Conservation (phyloP, 148 eudicot species). For the Gaultheria prostrata region DNA sequence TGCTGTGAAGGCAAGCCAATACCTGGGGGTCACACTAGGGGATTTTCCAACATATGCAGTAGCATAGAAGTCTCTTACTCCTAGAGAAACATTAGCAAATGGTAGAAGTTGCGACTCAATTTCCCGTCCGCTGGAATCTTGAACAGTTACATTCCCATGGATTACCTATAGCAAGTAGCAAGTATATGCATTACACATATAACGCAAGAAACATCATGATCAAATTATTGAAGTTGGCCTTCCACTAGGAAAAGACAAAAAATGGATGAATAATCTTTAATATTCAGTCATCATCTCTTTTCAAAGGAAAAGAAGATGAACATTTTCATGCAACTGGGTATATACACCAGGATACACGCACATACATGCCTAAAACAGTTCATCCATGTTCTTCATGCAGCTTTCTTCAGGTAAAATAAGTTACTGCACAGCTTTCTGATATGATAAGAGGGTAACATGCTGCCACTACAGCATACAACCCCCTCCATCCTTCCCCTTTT, state of each 20-base stretch:
- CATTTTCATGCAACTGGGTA: not conserved
- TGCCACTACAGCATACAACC: not conserved
- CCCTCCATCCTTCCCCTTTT: not conserved
- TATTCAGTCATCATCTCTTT: not conserved
- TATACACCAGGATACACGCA: not conserved
- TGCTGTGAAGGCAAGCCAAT: slow-evolving; percentile 87
- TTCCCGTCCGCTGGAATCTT: slow-evolving; percentile 60
- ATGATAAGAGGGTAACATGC: not conserved
- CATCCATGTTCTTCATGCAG: not conserved
- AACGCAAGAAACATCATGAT: not conserved
- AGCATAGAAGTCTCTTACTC: slow-evolving; percentile 46
- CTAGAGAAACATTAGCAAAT: slow-evolving; percentile 49
- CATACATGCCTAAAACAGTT: not conserved
- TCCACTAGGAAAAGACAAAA: not conserved
- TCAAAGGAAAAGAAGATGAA: not conserved
- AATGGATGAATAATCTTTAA: slow-evolving; percentile 7
- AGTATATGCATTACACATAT: slow-evolving; percentile 8
- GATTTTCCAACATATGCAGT: slow-evolving; percentile 63
- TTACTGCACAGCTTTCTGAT: not conserved
- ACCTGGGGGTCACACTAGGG: slow-evolving; percentile 38
- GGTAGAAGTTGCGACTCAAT: slow-evolving; percentile 79
- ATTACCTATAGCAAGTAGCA: slow-evolving; percentile 46
- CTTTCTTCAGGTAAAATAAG: not conserved
- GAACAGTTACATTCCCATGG: slow-evolving; percentile 52
- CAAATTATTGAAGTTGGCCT: not conserved